Conservation (phyloP, 192 early-diverging fungal genomes). For the Rhizoclosmatium sp. region DNA sequence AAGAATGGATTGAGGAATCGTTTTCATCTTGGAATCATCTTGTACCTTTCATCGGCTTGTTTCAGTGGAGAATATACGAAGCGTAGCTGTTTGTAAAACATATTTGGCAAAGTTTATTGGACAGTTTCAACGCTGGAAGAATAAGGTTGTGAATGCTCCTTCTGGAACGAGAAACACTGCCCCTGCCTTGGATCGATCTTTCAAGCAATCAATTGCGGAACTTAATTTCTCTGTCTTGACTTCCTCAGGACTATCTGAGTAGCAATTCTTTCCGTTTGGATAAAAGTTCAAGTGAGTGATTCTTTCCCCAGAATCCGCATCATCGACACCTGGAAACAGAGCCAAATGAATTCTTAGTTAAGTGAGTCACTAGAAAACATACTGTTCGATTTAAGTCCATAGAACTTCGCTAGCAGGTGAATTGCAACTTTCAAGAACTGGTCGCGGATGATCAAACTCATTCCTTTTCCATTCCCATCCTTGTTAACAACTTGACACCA, state of each 20-base stretch:
- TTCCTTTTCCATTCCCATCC: not conserved
- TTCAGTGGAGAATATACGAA: too few relatives aligned
- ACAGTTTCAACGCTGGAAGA: not conserved
- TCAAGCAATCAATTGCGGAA: not conserved
- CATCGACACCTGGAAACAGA: not conserved
- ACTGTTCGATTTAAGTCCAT: conserved; percentile 11
- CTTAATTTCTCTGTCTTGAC: not conserved
- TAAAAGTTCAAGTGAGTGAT: not conserved
- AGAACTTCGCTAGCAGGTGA: conserved; percentile 14
- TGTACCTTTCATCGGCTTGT: too few relatives aligned
- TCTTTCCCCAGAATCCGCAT: not conserved
- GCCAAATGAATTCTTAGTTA: not conserved
- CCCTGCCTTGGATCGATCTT: not conserved
- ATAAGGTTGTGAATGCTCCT: not conserved
- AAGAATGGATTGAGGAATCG: conserved; percentile 58
- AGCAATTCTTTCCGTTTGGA: not conserved
- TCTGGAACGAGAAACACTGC: not conserved
- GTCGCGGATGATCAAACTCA: conserved; percentile 17
- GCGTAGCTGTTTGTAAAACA: too few relatives aligned
- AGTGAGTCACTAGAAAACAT: not conserved
- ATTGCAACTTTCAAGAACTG: conserved; percentile 4
- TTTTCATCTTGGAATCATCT: not conserved
- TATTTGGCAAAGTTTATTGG: too few relatives aligned
- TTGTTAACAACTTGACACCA: not conserved
- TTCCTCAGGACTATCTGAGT: not conserved